A percentile compares a stretch with the other conserved stretches of the same genome.
phyloP scores from a whole-genome alignment of 2,329 filamentous ascomycete species.

The Sarocladium brachiariae region DNA sequence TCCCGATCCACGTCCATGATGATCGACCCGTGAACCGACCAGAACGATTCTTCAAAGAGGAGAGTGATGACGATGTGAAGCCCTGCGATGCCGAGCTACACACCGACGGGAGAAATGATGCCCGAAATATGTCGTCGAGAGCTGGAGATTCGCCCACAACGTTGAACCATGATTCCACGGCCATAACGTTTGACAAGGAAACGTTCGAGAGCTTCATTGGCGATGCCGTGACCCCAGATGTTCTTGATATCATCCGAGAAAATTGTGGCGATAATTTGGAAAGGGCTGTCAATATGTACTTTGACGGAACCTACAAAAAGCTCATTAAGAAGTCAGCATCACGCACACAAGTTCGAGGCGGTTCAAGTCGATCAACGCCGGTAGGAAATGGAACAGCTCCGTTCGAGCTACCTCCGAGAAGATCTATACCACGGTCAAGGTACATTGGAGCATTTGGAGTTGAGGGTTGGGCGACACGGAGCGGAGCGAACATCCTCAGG shows the following conservation, averaged over 20 bases:
- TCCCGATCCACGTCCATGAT: background rate
- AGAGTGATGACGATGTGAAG: conserved; percentile 17
- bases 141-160: conserved; percentile 11
- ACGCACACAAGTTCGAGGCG: background rate
- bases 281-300: conserved; percentile 61
- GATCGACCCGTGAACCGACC: conserved; percentile 14
- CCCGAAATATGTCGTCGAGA: background rate
- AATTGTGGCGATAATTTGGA: conserved; percentile 53
- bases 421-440: conserved; percentile 37
- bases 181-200: conserved; percentile 45
- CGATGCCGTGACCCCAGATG: conserved; percentile 42
- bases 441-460: conserved; percentile 92
- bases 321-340: conserved; percentile 24
- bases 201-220: conserved; percentile 56
- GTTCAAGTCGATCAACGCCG: background rate
- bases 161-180: conserved; percentile 18
- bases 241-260: conserved; percentile 43
- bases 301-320: conserved; percentile 60
- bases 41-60: conserved; percentile 21
- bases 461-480: conserved; percentile 85
- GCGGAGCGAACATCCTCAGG: conserved; percentile 65
- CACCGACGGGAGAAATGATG: conserved; percentile 11
- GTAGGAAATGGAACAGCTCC: background rate
- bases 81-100: background rate
- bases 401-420: conserved; percentile 9